These are phyloP conservation scores for Backusella sp. DNA, from an alignment of 192 early-diverging fungal species.

Conservation along the genomic window DNA sequence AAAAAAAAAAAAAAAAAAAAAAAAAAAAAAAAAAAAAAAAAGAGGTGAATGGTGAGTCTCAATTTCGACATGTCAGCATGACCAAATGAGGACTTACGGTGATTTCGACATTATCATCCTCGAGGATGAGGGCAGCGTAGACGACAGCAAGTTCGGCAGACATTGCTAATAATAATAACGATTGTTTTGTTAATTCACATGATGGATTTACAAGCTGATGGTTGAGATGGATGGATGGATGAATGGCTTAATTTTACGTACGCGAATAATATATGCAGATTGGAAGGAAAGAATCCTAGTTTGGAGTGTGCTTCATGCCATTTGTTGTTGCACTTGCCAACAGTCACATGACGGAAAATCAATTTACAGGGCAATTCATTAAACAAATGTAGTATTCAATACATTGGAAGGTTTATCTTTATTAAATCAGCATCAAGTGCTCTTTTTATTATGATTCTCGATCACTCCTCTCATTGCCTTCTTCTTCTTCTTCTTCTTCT, in stretches of 20 bases:
- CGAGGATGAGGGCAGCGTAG: slow-evolving; percentile 97
- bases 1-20: too few relatives aligned
- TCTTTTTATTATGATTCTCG: neutral
- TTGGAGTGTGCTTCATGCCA: neutral
- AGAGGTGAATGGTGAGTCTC: neutral
- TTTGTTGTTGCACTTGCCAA: neutral
- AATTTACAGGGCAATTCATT: too few relatives aligned
- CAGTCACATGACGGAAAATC: neutral
- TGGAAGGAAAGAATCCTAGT: neutral
- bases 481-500: neutral
- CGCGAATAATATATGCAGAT: neutral
- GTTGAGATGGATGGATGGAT: neutral
- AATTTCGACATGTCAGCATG: neutral
- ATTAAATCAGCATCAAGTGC: neutral
- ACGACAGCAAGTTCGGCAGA: slow-evolving; percentile 43
- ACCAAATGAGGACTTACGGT: slow-evolving; percentile 64
- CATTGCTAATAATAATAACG: slow-evolving; percentile 17
- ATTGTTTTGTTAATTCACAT: neutral
- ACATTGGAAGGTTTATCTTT: too few relatives aligned
- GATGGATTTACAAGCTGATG: neutral
- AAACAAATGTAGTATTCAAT: too few relatives aligned
- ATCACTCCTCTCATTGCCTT: neutral
- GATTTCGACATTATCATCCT: slow-evolving; percentile 96
- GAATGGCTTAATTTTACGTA: neutral
- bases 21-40: neutral